Evolutionary conservation across 305 asterid genomes (phyloP).

Genomic region (Fraxinus sp.): DNA sequence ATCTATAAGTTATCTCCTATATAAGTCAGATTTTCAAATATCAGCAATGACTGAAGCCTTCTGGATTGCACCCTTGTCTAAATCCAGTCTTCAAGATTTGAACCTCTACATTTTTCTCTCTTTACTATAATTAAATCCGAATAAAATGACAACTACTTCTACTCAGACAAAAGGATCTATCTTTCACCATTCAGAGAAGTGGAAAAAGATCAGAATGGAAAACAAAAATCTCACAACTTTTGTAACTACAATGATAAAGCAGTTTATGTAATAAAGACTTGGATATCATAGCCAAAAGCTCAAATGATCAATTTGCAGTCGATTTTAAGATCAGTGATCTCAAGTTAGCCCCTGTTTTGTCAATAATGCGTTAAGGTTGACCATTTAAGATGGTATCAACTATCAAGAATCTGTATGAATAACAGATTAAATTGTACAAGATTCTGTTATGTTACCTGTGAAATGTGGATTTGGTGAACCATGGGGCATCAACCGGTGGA

Average conservation of each 20-base stretch:
- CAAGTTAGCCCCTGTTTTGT: not conserved
- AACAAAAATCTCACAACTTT: not conserved
- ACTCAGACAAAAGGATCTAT: not conserved
- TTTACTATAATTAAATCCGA: not conserved
- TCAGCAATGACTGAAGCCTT: not conserved
- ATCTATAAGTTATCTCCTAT: slow-evolving; percentile 2
- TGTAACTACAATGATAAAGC: not conserved
- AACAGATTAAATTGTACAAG: not conserved
- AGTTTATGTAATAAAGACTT: not conserved
- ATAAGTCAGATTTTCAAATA: not conserved
- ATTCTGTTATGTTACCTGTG: slow-evolving; percentile 48
- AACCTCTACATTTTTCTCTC: slow-evolving; percentile 3
- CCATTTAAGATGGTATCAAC: not conserved
- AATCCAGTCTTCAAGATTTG: slow-evolving; percentile 10
- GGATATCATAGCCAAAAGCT: not conserved
- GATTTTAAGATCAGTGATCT: not conserved
- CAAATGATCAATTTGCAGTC: not conserved
- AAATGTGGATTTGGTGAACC: slow-evolving; percentile 83
- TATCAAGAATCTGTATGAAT: not conserved
- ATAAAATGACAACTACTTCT: not conserved
- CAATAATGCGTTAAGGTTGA: not conserved
- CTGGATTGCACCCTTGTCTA: slow-evolving; percentile 1
- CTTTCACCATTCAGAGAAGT: slow-evolving; percentile 18
- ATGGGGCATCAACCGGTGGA: slow-evolving; percentile 56
- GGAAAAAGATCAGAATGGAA: not conserved